phyloP scores from a whole-genome alignment of 1,139 yeast genomes.

The Tardiomyces depauwii region DNA sequence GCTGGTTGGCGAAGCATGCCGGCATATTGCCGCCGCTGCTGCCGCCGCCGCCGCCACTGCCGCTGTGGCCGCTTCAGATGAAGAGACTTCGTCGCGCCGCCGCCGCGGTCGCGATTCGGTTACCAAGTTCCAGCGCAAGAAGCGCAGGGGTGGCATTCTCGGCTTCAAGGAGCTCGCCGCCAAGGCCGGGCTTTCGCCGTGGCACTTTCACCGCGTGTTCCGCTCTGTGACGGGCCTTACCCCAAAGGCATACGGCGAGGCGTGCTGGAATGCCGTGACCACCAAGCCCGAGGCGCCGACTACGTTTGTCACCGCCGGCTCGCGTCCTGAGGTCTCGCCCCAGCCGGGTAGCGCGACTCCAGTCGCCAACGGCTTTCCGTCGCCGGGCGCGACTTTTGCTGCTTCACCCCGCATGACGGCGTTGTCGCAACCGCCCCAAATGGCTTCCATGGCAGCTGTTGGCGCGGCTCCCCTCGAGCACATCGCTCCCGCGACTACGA shows the following conservation, averaged over 20 bases:
- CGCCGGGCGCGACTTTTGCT: too few species aligned
- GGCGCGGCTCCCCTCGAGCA: too few species aligned
- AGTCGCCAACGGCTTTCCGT: too few species aligned
- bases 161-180: slow-evolving; percentile 86
- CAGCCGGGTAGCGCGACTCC: too few species aligned
- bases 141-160: slow-evolving; percentile 77
- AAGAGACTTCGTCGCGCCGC: slow-evolving; percentile 9
- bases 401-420: too few species aligned
- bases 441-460: too few species aligned
- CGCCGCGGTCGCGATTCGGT: slow-evolving; percentile 5
- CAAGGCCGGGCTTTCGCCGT: slow-evolving; percentile 74
- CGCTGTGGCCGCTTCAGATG: slow-evolving; percentile 12
- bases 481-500: too few species aligned
- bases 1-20: slow-evolving; percentile 68
- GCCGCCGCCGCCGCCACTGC: slow-evolving; percentile 30
- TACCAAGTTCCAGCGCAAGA: slow-evolving; percentile 30
- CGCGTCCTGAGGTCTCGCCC: too few species aligned
- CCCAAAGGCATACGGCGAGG: slow-evolving; percentile 82
- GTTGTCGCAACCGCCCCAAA: too few species aligned
- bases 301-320: too few species aligned
- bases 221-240: slow-evolving; percentile 67
- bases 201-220: slow-evolving; percentile 90
- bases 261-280: slow-evolving; percentile 62
- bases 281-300: slow-evolving; percentile 8
- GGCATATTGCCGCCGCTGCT: slow-evolving; percentile 72